phyloP scores from a whole-genome alignment of 2,329 filamentous ascomycete genomes.

The Aspergillus transmontanensis region DNA sequence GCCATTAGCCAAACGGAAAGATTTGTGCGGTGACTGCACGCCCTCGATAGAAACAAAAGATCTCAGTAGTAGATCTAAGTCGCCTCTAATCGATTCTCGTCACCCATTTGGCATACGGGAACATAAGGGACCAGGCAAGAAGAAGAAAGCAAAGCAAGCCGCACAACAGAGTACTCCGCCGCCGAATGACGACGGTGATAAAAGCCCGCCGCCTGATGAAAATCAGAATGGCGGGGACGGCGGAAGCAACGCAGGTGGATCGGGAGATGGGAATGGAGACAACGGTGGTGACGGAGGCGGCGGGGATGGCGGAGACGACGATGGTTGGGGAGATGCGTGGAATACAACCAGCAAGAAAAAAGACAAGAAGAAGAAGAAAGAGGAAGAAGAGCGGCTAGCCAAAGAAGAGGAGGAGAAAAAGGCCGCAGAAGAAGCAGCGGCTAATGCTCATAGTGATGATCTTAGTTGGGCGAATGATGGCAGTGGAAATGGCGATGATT shows the following conservation, averaged over 20 bases:
- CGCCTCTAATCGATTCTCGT: constrained; percentile 28
- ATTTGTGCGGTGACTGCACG: constrained; percentile 10
- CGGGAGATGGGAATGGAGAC: constrained; percentile 36
- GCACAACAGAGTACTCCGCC: constrained; percentile 17
- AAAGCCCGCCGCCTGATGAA: constrained; percentile 10
- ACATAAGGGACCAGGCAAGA: constrained; percentile 31
- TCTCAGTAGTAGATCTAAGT: constrained; percentile 9
- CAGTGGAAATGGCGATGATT: constrained; percentile 51
- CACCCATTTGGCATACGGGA: constrained; percentile 31
- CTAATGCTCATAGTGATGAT: constrained; percentile 29
- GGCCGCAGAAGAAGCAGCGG: constrained; percentile 31
- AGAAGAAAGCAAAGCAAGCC: constrained; percentile 17
- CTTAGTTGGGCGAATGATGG: constrained; percentile 51
- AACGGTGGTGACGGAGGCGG: constrained; percentile 40
- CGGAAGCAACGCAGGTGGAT: constrained; percentile 26
- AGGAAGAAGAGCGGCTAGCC: constrained; percentile 28
- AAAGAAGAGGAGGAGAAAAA: constrained; percentile 33
- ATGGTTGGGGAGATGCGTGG: constrained; percentile 45
- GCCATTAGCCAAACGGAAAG: constrained; percentile 29
- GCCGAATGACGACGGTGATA: constrained; percentile 34
- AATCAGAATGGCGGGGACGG: constrained; percentile 24
- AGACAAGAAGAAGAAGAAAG: constrained; percentile 38
- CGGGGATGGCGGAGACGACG: constrained; percentile 35
- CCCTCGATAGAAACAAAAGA: constrained; percentile 9
- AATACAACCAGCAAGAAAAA: constrained; percentile 36